A percentile compares a stretch with the other conserved stretches of the same genome.
Evolutionary conservation across 768 basidiomycete species (phyloP).

Genomic region (Leccinellum albellum): DNA sequence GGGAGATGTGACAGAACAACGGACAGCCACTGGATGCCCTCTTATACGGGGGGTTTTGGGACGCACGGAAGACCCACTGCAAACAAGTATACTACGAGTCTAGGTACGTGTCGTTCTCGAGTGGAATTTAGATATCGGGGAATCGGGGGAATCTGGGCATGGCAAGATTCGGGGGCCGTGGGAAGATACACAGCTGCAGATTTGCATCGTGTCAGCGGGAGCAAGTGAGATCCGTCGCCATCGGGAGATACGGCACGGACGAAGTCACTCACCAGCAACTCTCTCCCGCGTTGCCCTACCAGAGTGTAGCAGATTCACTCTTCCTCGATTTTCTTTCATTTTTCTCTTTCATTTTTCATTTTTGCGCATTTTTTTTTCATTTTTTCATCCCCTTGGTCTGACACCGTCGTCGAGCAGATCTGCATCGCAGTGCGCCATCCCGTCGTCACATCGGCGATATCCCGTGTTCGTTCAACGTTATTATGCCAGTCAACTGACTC

Average conservation of each 20-base stretch:
- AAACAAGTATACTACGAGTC: conserved; percentile 5
- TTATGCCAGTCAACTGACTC: conserved; percentile 1
- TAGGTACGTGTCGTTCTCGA: conserved; percentile 21
- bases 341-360: conserved; percentile 27
- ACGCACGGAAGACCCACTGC: conserved; percentile 2
- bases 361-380: conserved; percentile 1
- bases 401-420: conserved; percentile 8
- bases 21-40: conserved; percentile 22
- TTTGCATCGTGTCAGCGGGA: conserved; percentile 31
- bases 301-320: conserved; percentile 11
- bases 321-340: conserved; percentile 12
- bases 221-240: conserved; percentile 50
- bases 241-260: conserved; percentile 61
- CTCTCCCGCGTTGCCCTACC: background rate
- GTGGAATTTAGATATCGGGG: conserved; percentile 16
- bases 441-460: conserved; percentile 20
- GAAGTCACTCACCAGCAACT: conserved; percentile 11
- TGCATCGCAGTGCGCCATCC: conserved; percentile 14
- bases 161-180: conserved; percentile 21
- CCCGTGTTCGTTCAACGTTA: conserved; percentile 14
- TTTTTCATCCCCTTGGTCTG: background rate
- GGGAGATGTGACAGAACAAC: conserved; percentile 12
- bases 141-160: conserved; percentile 27
- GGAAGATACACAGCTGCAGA: conserved; percentile 26
- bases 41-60: conserved; percentile 17